These are phyloP conservation scores for Setaria viridis DNA, from an alignment of 202 grass and related monocot species.

Conservation along the genomic window DNA sequence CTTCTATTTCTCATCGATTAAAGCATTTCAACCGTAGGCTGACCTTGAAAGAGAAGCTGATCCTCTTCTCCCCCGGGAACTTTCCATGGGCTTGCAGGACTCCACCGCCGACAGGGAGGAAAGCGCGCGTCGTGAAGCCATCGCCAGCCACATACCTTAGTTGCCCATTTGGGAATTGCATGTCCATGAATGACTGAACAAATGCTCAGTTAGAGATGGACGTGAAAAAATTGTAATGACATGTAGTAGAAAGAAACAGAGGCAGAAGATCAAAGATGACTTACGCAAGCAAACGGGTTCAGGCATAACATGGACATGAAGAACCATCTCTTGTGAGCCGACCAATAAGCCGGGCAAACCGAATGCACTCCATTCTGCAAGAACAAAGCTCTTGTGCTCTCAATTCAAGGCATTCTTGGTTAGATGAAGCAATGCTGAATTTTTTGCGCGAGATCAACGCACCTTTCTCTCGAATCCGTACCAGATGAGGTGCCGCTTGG, in stretches of 20 bases:
- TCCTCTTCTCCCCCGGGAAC: constrained; percentile 66
- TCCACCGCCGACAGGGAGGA: constrained; percentile 54
- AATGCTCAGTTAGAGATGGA: not conserved
- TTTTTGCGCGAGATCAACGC: not conserved
- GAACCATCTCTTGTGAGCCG: constrained; percentile 65
- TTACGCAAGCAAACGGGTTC: constrained; percentile 68
- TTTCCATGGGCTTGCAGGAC: constrained; percentile 65
- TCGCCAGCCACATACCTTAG: constrained; percentile 62
- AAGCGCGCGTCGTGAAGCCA: constrained; percentile 49
- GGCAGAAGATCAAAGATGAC: not conserved
- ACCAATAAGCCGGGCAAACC: constrained; percentile 74
- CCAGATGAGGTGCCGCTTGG: constrained; percentile 76
- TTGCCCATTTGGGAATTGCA: constrained; percentile 77
- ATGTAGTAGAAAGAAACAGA: no score
- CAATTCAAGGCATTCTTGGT: not conserved
- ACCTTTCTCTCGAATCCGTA: constrained; percentile 82
- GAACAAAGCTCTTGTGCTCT: not conserved
- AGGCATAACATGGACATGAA: constrained; percentile 84
- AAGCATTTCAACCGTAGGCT: not conserved
- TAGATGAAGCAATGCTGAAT: not conserved
- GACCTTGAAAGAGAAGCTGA: constrained; percentile 81
- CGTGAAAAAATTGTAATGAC: not conserved
- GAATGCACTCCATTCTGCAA: constrained; percentile 73
- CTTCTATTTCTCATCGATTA: not conserved
- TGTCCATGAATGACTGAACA: constrained; percentile 70